These are phyloP conservation scores for Backusella australiensis DNA, from an alignment of 192 early-diverging fungal genomes.

Conservation along the genomic window DNA sequence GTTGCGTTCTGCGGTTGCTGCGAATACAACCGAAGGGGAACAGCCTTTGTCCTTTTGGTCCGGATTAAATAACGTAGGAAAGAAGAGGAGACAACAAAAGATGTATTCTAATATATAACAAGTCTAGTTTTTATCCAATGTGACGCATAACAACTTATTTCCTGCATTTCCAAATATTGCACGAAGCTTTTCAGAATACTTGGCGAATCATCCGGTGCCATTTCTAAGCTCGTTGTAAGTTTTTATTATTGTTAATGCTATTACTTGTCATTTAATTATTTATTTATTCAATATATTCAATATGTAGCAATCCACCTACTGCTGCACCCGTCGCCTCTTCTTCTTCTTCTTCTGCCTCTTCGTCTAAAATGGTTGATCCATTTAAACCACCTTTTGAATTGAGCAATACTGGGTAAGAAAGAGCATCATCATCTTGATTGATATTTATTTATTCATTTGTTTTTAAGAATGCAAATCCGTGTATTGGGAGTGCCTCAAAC, in stretches of 20 bases:
- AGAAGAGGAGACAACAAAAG: not conserved
- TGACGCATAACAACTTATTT: slow-evolving; percentile 26
- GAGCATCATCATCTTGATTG: not conserved
- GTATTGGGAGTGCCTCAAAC: slow-evolving; percentile 47
- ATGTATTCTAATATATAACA: not conserved
- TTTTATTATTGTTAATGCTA: not conserved
- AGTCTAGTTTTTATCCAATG: slow-evolving; percentile 28
- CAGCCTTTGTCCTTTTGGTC: slow-evolving; percentile 18
- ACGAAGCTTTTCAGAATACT: slow-evolving; percentile 34
- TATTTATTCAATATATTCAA: not conserved
- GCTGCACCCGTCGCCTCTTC: not conserved
- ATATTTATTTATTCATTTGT: not conserved
- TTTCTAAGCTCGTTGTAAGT: slow-evolving; percentile 16
- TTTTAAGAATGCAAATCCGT: slow-evolving; percentile 32
- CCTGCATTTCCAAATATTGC: slow-evolving; percentile 33
- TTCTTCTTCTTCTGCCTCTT: not conserved
- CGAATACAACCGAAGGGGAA: slow-evolving; percentile 5
- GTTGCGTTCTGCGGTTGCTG: not conserved
- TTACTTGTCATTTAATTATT: not conserved
- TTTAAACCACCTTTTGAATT: slow-evolving; percentile 12
- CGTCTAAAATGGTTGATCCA: not conserved
- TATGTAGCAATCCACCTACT: not conserved
- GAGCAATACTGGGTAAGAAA: not conserved
- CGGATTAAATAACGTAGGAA: slow-evolving; percentile 31
- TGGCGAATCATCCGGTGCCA: slow-evolving; percentile 23